phyloP scores from a whole-genome alignment of 2,329 filamentous ascomycete species.

The Teratosphaeria pseudoeucalypti region DNA sequence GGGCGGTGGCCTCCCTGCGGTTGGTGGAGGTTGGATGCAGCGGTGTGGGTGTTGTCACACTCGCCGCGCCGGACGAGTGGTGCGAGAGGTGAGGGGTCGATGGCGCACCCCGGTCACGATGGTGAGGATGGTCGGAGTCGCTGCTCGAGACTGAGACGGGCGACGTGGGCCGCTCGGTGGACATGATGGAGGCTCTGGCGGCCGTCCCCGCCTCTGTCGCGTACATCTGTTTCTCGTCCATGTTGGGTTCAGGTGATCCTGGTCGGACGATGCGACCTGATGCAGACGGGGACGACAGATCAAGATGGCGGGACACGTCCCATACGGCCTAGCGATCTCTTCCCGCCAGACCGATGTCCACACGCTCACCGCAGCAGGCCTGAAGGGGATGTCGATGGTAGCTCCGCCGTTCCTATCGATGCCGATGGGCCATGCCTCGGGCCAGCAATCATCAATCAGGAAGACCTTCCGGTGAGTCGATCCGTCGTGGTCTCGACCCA shows the following conservation, averaged over 20 bases:
- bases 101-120: conserved; percentile 13
- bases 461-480: background rate
- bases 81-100: conserved; percentile 19
- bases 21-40: conserved; percentile 12
- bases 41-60: conserved; percentile 14
- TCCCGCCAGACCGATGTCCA: background rate
- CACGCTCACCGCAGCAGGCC: background rate
- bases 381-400: background rate
- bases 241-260: background rate
- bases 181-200: conserved; percentile 8
- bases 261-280: background rate
- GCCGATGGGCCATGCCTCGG: background rate
- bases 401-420: background rate
- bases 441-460: background rate
- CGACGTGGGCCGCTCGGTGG: conserved; percentile 16
- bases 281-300: background rate
- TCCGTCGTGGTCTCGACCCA: background rate
- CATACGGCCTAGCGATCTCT: background rate
- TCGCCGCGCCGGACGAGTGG: conserved; percentile 20
- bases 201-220: background rate
- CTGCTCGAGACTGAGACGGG: conserved; percentile 12
- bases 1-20: conserved; percentile 13
- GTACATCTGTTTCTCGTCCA: background rate
- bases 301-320: background rate
- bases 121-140: conserved; percentile 3